phyloP scores from a whole-genome alignment of 257 asterid genomes.

The Capsicum pubescens region DNA sequence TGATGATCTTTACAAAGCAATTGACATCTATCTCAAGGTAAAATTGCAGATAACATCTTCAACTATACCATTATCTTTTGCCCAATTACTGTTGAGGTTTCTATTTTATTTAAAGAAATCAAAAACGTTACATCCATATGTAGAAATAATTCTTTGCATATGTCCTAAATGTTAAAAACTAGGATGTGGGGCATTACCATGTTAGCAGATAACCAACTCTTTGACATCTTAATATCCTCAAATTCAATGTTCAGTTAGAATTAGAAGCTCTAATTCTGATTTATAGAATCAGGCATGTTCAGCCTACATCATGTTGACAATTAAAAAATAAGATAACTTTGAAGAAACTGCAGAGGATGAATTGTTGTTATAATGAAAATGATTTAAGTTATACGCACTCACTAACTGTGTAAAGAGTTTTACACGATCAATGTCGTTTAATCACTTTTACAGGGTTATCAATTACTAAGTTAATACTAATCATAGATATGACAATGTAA shows the following conservation, averaged over 20 bases:
- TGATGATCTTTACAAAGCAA: slow-evolving; percentile 88
- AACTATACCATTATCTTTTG: not conserved
- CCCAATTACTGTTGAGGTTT: not conserved
- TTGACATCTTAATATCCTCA: slow-evolving; percentile 36
- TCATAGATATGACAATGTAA: not conserved
- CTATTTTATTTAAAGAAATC: not conserved
- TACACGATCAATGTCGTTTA: not conserved
- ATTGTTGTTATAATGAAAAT: too few relatives aligned
- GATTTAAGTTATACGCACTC: too few relatives aligned
- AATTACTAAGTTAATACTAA: not conserved
- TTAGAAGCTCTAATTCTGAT: not conserved
- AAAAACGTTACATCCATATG: not conserved
- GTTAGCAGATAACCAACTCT: slow-evolving; percentile 36
- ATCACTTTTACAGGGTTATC: not conserved
- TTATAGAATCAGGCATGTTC: not conserved
- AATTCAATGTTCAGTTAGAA: slow-evolving; percentile 21
- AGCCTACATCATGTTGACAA: not conserved
- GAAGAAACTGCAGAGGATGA: too few relatives aligned
- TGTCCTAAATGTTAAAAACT: slow-evolving; percentile 30
- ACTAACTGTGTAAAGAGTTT: not conserved
- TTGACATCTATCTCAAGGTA: slow-evolving; percentile 88
- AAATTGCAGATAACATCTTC: not conserved
- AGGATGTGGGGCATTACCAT: slow-evolving; percentile 28
- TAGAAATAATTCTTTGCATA: not conserved
- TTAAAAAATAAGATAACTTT: not conserved